phyloP scores from a whole-genome alignment of 1,284 basidiomycete species.

The Ganoderma sp. region DNA sequence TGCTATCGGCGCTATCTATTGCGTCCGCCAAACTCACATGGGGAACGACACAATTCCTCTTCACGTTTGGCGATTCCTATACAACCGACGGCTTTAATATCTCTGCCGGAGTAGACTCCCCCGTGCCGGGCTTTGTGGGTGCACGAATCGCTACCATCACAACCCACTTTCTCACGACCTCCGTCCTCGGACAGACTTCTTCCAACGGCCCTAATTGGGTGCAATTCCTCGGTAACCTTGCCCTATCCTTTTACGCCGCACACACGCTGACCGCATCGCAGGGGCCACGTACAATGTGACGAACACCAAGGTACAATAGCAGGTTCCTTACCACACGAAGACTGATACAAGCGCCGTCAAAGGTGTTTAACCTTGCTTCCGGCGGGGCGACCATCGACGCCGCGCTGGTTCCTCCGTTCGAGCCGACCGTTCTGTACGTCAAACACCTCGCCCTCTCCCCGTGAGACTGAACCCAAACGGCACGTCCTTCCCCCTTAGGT shows the following conservation, averaged over 20 bases:
- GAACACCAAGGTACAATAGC: constrained; percentile 49
- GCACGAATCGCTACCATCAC: constrained; percentile 14
- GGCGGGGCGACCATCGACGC: constrained; percentile 68
- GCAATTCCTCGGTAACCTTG: constrained; percentile 53
- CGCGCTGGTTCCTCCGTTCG: constrained; percentile 61
- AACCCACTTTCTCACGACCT: constrained; percentile 26
- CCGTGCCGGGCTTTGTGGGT: constrained; percentile 58
- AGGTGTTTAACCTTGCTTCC: constrained; percentile 66
- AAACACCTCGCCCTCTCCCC: constrained; percentile 2
- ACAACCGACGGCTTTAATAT: constrained; percentile 61
- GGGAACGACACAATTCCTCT: constrained; percentile 49
- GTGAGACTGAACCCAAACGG: constrained; percentile 13
- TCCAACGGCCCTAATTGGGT: constrained; percentile 73
- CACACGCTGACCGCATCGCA: constrained; percentile 30
- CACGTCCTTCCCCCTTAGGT: constrained; percentile 44
- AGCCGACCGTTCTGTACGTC: constrained; percentile 59
- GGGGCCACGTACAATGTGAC: constrained; percentile 60
- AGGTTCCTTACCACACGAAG: constrained; percentile 10
- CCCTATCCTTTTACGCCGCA: constrained; percentile 7
- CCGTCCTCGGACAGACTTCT: constrained; percentile 47
- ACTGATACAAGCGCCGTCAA: constrained; percentile 15
- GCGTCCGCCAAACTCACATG: constrained; percentile 38
- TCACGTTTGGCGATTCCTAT: constrained; percentile 66
- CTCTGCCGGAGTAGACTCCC: constrained; percentile 60
- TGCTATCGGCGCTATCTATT: constrained; percentile 30